Evolutionary conservation across 345 rosid genomes (phyloP), one percentile per base, ranked within the genome.

Genomic region (Eucalyptus melliodora): DNA sequence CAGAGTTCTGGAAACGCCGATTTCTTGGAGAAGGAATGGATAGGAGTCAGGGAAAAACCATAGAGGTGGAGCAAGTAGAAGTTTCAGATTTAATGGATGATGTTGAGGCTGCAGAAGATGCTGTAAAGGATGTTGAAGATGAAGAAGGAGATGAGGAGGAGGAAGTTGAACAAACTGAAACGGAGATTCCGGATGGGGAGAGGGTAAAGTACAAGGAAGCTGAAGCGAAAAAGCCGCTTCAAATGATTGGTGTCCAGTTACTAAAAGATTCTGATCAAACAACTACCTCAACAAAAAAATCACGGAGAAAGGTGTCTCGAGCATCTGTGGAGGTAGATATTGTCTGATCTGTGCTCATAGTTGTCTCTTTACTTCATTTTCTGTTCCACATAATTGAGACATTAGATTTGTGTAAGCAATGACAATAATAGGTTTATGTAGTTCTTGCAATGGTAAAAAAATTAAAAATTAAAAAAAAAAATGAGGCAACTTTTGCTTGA

Each of bases 1-100:
- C 99, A 11, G 99, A 97, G 91, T 97, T 97, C 89, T 97, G 99
- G 99, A 97, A 93, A 92, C 97, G 95, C 59, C 95, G 99, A 19
- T 97, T 97, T 91, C 97, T 97, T 89, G 98, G 97, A 89, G 98
- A 97, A 93, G 97, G 97, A 88, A 91, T 96, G 88, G 91, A 91
- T 91, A 92, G 87, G 91, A 90, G 92, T 88, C 90, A 92, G 87
- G 95, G 90, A 89, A 94, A 96, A 81, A 90, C 94, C 59, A 81
- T 90, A 30, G 96, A 96, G 31, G 89, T 87, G 80, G 94, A 69
- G 88, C 90, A 91, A 90, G 85, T 93, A 89, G 96, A 92, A 92
- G 90, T 89, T 89, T 50, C 93, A 88, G 96, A 95, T 87, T 93
- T 86, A 87, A 83, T 91, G 88, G 98, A 95, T 94, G 96, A 95